Evolutionary conservation across 208 protist species (phyloP), one percentile per base, ranked within the genome.

Genomic region (Leishmania guyanensis): DNA sequence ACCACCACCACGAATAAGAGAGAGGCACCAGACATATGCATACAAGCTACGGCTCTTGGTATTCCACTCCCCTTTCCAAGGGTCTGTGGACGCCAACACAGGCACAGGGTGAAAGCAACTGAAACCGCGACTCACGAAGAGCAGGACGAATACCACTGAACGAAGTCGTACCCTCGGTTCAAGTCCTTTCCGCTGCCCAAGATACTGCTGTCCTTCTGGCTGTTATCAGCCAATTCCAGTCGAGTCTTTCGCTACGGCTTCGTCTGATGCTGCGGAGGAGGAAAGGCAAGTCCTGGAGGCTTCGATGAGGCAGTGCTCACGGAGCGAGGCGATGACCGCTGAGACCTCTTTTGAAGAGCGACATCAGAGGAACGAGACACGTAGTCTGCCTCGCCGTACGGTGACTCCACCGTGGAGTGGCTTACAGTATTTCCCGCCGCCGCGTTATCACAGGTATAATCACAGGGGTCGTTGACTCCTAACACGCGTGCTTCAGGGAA

Each of bases 381-480:
- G 54, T 83, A 83, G n/a, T 83, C 43, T 5, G 80, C 80, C 39
- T 83, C 80, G 0, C 80, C 80, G 54, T 83, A 83, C 12, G 80
- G 80, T 3, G 80, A 83, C 14, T 4, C 20, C 3, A 58, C 64
- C 9, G 20, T 46, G 22, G 71, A 29, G 9, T 36, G 29, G 71
- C 29, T 43, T 58, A 50, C 50, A 22, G 22, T 39, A 26, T 36
- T 60, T 12, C 4, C 71, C 29, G 71, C 71, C 26, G 71, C 50
- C 51, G 46, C 71, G 29, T 14, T 22, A 75, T 39, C 29, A 60
- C 33, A 6, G 39, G 36, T 62, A 8, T 22, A 48, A 43, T 65
- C 64, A 12, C n/a, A 14, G 14, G 14, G 12, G 5, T 6, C 33
- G 53, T 39, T 54, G 53, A 17, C 72, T 22, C n/a, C 39, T 51